Conservation (phyloP, 768 basidiomycete genomes). For the Russula lepida region DNA sequence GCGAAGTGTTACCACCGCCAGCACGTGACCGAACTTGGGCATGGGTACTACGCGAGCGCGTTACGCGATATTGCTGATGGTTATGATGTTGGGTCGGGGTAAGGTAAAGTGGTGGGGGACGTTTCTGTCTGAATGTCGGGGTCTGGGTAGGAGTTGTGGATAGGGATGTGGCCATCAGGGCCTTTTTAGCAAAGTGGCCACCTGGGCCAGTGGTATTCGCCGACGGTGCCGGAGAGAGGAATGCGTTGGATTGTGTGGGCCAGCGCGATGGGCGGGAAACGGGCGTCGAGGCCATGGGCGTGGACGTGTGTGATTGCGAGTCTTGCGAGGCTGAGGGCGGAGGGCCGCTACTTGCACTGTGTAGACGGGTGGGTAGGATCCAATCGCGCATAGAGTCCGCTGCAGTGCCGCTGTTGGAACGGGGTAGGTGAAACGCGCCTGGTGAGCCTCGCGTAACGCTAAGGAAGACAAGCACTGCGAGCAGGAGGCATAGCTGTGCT, state of each 20-base stretch:
- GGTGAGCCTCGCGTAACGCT: conserved; percentile 70
- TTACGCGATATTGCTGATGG: neutral
- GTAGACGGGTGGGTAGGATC: conserved; percentile 31
- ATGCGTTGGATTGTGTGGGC: conserved; percentile 6
- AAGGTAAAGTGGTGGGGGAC: neutral
- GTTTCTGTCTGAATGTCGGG: neutral
- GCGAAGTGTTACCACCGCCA: neutral
- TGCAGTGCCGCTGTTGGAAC: conserved; percentile 5
- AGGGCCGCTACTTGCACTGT: conserved; percentile 28
- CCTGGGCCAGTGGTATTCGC: neutral
- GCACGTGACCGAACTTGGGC: neutral
- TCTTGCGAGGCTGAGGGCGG: neutral
- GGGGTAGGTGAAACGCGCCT: conserved; percentile 24
- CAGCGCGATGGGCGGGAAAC: neutral
- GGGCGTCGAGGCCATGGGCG: neutral
- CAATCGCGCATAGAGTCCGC: conserved; percentile 38
- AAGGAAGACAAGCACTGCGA: conserved; percentile 81
- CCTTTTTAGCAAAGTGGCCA: neutral
- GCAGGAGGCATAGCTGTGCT: conserved; percentile 75
- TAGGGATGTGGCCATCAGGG: conserved; percentile 3
- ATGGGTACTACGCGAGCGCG: neutral
- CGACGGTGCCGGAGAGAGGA: neutral
- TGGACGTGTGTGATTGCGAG: neutral
- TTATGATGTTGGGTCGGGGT: conserved; percentile 3
- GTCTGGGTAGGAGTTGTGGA: conserved; percentile 21